These are phyloP conservation scores for Collybia mongolica DNA, from an alignment of 768 basidiomycete genomes.

Conservation along the genomic window DNA sequence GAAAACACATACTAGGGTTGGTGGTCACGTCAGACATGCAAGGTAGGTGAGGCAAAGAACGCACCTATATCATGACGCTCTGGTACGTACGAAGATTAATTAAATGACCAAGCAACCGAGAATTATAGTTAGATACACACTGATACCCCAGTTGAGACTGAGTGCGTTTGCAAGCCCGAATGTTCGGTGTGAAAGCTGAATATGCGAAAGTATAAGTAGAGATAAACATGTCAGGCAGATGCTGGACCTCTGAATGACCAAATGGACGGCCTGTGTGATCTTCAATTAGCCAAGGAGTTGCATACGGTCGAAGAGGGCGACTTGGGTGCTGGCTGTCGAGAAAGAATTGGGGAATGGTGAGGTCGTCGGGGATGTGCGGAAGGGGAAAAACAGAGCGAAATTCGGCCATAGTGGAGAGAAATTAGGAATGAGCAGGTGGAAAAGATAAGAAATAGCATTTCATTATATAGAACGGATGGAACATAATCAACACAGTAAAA, in stretches of 20 bases:
- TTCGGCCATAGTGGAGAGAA: constrained; percentile 25
- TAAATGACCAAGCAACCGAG: not conserved
- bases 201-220: not conserved
- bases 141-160: constrained; percentile 43
- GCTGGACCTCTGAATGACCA: constrained; percentile 45
- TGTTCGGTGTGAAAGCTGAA: constrained; percentile 40
- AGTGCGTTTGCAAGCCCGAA: constrained; percentile 55
- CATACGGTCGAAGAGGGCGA: constrained; percentile 43
- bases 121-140: constrained; percentile 25
- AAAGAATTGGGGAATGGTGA: constrained; percentile 68
- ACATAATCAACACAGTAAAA: not conserved
- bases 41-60: constrained; percentile 1
- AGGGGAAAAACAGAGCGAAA: constrained; percentile 30
- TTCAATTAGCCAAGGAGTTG: constrained; percentile 58
- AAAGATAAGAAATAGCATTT: not conserved
- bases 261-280: constrained; percentile 47
- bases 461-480: constrained; percentile 3
- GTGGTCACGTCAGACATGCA: not conserved
- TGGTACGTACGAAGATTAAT: constrained; percentile 19
- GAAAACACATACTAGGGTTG: constrained; percentile 52
- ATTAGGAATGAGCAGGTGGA: constrained; percentile 1
- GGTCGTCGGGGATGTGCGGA: constrained; percentile 56
- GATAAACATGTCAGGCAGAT: not conserved
- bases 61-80: constrained; percentile 53
- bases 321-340: constrained; percentile 41